Evolutionary conservation across 192 early-diverging fungal genomes (phyloP), one percentile per base, ranked within the genome.

Genomic region (Phlyctochytrium bullatum): DNA sequence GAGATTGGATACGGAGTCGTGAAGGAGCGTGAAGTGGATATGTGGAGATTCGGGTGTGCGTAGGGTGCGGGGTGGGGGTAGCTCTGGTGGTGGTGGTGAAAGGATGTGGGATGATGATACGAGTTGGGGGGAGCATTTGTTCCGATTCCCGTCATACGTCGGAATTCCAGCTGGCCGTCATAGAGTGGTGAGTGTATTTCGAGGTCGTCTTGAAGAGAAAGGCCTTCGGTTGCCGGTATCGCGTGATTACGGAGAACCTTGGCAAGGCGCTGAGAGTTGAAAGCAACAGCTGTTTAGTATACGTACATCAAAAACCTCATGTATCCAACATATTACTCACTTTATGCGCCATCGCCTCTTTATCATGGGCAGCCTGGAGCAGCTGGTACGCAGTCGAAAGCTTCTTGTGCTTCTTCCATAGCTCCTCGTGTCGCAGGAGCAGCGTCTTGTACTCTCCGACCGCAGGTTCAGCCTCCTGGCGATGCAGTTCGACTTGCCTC

Each of bases 401-500:
- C 6, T 47, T 47, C 20, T 47, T 47, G 40, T 47, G 40, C 40
- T 47, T 47, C 40, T 47, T 47, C 40, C 40, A 47, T 47, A 47
- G 40, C 6, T 47, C 40, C 40, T 47, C 40, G 40, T 47, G 40
- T 47, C 40, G 40, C 40, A 47, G 40, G 40, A 47, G 40, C 40
- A 47, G 40, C 20, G 40, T 14, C 20, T 47, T 47, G 40, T 47
- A 47, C 20, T 47, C 40, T 47, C 40, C 40, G 40, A 47, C 20
- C 6, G 40, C 40, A 20, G 40, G 40, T 6, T 14, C 40, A 20
- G 40, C 40, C 40, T 47, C 40, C 10, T 14, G 40, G 10, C 20
- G 6, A 20, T 47, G 40, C 40, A 14, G 40, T 47, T 47, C 40
- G 20, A 47, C 40, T 47, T 47, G 10, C 6, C 6, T 47, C 40